These are phyloP conservation scores for Akebia trifoliata DNA, from an alignment of 164 flowering plant species.

Conservation along the genomic window DNA sequence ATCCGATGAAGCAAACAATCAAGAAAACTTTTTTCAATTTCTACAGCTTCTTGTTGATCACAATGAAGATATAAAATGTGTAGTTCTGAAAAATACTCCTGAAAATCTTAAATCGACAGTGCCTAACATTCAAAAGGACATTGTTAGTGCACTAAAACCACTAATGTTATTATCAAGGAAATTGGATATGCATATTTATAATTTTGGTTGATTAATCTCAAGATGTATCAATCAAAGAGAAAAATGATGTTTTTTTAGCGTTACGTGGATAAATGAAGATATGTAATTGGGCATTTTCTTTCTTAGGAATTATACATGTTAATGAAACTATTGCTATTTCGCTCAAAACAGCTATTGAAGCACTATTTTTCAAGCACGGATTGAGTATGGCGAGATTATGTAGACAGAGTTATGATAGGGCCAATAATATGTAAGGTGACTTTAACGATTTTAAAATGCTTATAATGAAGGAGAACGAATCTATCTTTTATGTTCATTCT, in stretches of 20 bases:
- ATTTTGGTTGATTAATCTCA: constrained; percentile 4
- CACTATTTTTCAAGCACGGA: neutral
- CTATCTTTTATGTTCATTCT: neutral
- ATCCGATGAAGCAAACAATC: constrained; percentile 1
- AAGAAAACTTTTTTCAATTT: constrained; percentile 23
- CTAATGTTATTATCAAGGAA: constrained; percentile 13
- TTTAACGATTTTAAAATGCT: constrained; percentile 6
- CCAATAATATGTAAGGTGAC: constrained; percentile 5
- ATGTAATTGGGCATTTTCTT: constrained; percentile 6
- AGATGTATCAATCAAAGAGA: neutral
- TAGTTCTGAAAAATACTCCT: constrained; percentile 12
- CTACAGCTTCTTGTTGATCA: neutral
- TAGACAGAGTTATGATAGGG: constrained; percentile 6
- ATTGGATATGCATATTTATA: constrained; percentile 4
- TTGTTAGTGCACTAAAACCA: constrained; percentile 1
- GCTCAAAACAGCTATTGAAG: neutral
- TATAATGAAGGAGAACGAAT: constrained; percentile 1
- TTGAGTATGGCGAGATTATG: constrained; percentile 1
- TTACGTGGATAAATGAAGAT: constrained; percentile 13
- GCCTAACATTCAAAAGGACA: constrained; percentile 15
- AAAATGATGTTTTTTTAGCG: constrained; percentile 13
- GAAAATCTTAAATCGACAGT: constrained; percentile 3
- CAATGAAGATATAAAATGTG: constrained; percentile 2
- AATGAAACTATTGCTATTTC: neutral
- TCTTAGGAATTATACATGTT: constrained; percentile 1